Evolutionary conservation across 768 basidiomycete species (phyloP), one percentile per base, ranked within the genome.

Genomic region (Coprinopsis cinerea): DNA sequence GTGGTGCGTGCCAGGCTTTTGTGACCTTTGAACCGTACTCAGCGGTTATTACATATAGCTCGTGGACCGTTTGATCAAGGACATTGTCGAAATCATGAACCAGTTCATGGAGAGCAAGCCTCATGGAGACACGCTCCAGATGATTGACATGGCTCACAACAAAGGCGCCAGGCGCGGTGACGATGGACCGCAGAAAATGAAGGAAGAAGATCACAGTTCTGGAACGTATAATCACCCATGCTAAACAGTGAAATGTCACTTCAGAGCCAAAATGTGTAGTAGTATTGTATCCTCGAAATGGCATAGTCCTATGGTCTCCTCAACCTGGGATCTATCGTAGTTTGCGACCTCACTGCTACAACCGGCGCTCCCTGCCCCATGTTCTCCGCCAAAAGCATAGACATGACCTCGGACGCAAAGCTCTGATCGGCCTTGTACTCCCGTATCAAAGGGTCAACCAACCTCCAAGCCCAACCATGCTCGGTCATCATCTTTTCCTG

Each of bases 151-250:
- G 52, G 59, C 65, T 61, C 78, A 49, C 27, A 23, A 41, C n/a
- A 34, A 18, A 13, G 18, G 22, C 15, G 45, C 17, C 30, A n/a
- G 25, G 18, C 25, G 37, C 64, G 72, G 40, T 22, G 46, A 56
- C 50, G 58, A 41, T 49, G 64, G 47, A 52, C 64, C 39, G 32
- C 53, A 54, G 9, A 57, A 59, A 53, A 57, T 60, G 47, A 56
- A 69, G 40, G 78, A 76, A 1, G 78, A 72, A 6, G 72, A 70
- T 26, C 55, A 65, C 49, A 59, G 70, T 32, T 78, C 73, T 41
- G 84, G 85, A 11, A 87, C 87, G 2, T 88, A 77, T 60, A 74
- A 85, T 42, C 85, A 81, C 59, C 66, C 78, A 15, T 89, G 86
- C 62, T 88, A 68, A 71, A 60, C 15, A 7, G 15, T 7, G 30